Evolutionary conservation across 2,329 filamentous ascomycete species (phyloP).

Genomic region (Aspergillus luchuensis): DNA sequence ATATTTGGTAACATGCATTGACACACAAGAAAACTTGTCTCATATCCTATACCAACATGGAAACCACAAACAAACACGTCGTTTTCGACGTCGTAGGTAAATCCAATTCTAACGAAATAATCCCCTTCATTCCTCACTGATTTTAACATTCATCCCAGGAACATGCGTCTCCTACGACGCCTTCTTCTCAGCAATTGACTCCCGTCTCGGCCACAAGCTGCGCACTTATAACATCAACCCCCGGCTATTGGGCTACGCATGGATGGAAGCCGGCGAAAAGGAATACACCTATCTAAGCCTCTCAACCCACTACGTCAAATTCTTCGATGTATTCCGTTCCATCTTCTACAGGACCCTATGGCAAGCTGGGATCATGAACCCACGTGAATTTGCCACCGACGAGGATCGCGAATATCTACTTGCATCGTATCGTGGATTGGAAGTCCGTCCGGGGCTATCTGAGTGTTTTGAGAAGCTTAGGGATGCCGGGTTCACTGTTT

Average conservation of each 20-base stretch:
- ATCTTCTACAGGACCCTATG: not conserved
- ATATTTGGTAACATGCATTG: too few relatives aligned
- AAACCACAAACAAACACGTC: not conserved
- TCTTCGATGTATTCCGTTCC: not conserved
- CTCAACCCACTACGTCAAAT: not conserved
- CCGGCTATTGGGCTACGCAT: not conserved
- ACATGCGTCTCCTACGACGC: not conserved
- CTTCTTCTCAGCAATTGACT: not conserved
- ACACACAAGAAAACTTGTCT: too few relatives aligned
- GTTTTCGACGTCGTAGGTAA: not conserved
- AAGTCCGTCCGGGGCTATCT: not conserved
- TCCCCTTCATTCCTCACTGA: not conserved
- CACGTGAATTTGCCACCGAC: not conserved
- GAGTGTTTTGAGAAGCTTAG: not conserved
- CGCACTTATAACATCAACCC: not conserved
- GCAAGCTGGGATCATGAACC: not conserved
- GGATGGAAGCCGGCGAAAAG: not conserved
- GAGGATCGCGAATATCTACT: not conserved
- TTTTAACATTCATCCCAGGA: not conserved
- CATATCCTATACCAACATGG: not conserved
- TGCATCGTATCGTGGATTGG: not conserved
- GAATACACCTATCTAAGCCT: not conserved
- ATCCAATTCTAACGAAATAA: too few relatives aligned
- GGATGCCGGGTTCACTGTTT: not conserved
- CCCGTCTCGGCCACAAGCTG: not conserved